Percentiles rank a stretch among this genome's conserved stretches.
These are phyloP conservation scores for Solanum virginianum DNA, from an alignment of 257 asterid species.

Conservation along the genomic window DNA sequence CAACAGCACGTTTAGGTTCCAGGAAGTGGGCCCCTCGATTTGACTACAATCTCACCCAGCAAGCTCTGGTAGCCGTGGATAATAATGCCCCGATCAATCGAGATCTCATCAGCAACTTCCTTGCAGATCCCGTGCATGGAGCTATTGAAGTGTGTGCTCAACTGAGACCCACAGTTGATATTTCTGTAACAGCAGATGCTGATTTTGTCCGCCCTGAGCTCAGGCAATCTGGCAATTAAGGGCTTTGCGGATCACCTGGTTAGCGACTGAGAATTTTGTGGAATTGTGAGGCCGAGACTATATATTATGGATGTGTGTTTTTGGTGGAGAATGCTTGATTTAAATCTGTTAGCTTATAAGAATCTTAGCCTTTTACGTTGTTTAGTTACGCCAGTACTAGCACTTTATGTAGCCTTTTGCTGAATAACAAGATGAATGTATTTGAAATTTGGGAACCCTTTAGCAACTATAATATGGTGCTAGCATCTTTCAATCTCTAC, in stretches of 20 bases:
- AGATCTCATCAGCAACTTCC: conserved; percentile 83
- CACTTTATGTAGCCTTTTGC: not conserved
- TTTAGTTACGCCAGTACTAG: not conserved
- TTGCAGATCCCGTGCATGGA: conserved; percentile 69
- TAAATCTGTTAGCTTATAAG: not conserved
- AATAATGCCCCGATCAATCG: conserved; percentile 44
- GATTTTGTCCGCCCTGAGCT: conserved; percentile 93
- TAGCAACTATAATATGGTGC: not conserved
- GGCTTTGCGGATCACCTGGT: not conserved
- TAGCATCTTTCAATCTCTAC: not conserved
- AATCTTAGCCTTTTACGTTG: not conserved
- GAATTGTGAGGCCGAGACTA: not conserved
- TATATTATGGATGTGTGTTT: not conserved
- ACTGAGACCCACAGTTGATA: conserved; percentile 91
- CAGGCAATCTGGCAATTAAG: conserved; percentile 39
- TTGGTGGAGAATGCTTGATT: not conserved
- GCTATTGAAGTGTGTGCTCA: conserved; percentile 83
- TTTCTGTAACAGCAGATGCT: conserved; percentile 81
- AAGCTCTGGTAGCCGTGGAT: conserved; percentile 82
- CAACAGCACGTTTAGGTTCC: conserved; percentile 86
- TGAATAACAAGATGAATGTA: not conserved
- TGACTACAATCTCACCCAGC: conserved; percentile 81
- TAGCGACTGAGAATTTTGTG: not conserved
- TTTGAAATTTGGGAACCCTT: not conserved
- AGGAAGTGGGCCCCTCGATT: conserved; percentile 97